Conservation (phyloP, 768 basidiomycete genomes). For the Nidularia pulvinata region DNA sequence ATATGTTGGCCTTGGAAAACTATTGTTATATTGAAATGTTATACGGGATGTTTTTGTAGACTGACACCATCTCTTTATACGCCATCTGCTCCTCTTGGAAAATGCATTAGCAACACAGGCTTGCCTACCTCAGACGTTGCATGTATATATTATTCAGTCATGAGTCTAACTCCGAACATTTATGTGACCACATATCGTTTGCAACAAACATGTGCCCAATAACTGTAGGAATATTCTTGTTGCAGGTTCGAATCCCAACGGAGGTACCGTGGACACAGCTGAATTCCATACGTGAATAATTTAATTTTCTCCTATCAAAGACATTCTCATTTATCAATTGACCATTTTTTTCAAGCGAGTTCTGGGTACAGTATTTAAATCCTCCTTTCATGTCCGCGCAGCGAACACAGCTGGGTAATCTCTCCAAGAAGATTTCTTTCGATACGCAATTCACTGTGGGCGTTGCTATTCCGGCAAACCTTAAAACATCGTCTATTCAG, state of each 20-base stretch:
- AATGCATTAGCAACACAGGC: slow-evolving; percentile 45
- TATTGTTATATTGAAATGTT: too few species aligned
- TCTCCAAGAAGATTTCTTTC: slow-evolving; percentile 33
- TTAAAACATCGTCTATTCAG: slow-evolving; percentile 22
- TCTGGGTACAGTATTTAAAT: slow-evolving; percentile 38
- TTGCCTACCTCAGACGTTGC: slow-evolving; percentile 41
- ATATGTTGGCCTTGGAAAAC: slow-evolving; percentile 8
- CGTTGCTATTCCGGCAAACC: slow-evolving; percentile 24
- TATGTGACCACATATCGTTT: too few species aligned
- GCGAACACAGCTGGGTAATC: slow-evolving; percentile 27
- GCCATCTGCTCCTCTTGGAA: slow-evolving; percentile 37
- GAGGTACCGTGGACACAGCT: slow-evolving; percentile 18
- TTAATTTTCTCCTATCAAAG: not conserved
- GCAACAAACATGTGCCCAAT: too few species aligned
- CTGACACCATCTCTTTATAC: slow-evolving; percentile 49
- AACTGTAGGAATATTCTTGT: slow-evolving; percentile 17
- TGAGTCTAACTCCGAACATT: slow-evolving; percentile 43
- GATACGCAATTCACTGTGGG: slow-evolving; percentile 28
- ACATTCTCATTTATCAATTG: not conserved
- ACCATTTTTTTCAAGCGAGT: slow-evolving; percentile 24
- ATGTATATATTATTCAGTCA: slow-evolving; percentile 63
- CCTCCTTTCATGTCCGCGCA: slow-evolving; percentile 38
- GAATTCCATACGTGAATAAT: slow-evolving; percentile 18
- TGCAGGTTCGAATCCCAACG: slow-evolving; percentile 49
- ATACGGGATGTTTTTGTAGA: slow-evolving; percentile 2